A percentile compares a stretch with the other conserved stretches of the same genome.
Evolutionary conservation across 345 rosid genomes (phyloP).

Genomic region (Heritiera fomes): DNA sequence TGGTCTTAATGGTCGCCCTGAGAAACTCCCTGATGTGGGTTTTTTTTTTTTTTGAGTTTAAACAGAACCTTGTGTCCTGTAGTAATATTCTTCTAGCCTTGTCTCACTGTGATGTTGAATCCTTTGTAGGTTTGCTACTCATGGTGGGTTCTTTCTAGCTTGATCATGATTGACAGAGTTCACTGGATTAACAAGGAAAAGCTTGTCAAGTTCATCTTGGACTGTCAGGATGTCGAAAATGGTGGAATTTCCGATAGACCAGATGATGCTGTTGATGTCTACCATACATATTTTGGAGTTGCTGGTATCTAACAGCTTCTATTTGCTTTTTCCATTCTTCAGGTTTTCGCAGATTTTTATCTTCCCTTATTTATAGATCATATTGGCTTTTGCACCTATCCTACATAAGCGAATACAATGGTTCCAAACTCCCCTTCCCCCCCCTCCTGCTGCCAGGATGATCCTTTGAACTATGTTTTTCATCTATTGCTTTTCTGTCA

Average conservation of each 20-base stretch:
- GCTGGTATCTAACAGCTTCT: conserved; percentile 62
- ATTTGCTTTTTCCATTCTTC: background rate
- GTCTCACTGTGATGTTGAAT: conserved; percentile 10
- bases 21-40: conserved; percentile 87
- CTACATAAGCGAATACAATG: background rate
- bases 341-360: too few species aligned
- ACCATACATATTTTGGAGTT: conserved; percentile 85
- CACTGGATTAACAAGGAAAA: conserved; percentile 83
- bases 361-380: background rate
- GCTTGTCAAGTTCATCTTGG: conserved; percentile 69
- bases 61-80: background rate
- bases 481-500: too few species aligned
- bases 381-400: too few species aligned
- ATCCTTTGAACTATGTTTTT: background rate
- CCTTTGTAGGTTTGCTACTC: conserved; percentile 72
- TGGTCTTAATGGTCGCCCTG: conserved; percentile 87
- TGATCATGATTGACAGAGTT: conserved; percentile 80
- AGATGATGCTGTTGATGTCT: conserved; percentile 84
- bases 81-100: background rate
- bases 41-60: background rate
- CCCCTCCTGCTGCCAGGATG: background rate
- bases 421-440: background rate
- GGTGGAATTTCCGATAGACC: conserved; percentile 93
- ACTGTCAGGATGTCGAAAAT: conserved; percentile 76
- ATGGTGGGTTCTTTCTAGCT: conserved; percentile 96